A percentile compares a stretch with the other conserved stretches of the same genome.
Evolutionary conservation across 108 stramenopile genomes (phyloP).

Genomic region (Asterionellopsis glacialis): DNA sequence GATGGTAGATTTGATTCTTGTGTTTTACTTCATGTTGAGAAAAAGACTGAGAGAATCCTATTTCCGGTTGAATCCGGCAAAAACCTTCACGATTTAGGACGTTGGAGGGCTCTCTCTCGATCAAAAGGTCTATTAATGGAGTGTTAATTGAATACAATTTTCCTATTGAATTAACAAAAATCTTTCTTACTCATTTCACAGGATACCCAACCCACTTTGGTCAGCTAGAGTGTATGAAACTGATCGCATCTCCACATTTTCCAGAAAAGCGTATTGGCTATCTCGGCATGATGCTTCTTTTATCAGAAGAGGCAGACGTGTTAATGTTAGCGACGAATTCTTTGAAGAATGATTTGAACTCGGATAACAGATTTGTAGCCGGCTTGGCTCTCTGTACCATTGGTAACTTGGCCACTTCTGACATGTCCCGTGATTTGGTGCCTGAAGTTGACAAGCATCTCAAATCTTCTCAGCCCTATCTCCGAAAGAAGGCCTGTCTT

Average conservation of each 20-base stretch:
- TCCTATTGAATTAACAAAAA: too few relatives aligned
- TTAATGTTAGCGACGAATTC: conserved; percentile 96
- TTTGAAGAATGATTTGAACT: conserved; percentile 88
- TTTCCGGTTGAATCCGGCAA: neutral
- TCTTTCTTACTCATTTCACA: conserved; percentile 7
- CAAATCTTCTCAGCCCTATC: conserved; percentile 71
- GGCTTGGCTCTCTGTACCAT: conserved; percentile 96
- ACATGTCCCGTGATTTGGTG: conserved; percentile 93
- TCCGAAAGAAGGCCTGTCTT: conserved; percentile 97
- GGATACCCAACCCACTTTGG: conserved; percentile 99
- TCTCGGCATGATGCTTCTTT: conserved; percentile 93
- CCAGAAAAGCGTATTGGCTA: conserved; percentile 98
- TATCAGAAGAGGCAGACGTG: conserved; percentile 97
- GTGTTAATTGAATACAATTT: too few relatives aligned
- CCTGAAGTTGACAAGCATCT: conserved; percentile 96
- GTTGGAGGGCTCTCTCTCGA: too few relatives aligned
- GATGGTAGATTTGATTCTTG: neutral
- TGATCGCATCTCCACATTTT: conserved; percentile 96
- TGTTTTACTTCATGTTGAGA: neutral
- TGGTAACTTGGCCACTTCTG: conserved; percentile 94
- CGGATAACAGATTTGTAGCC: conserved; percentile 82
- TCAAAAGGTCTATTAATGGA: too few relatives aligned
- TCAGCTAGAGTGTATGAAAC: conserved; percentile 98
- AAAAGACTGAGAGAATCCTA: conserved; percentile 1
- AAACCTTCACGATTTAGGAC: too few relatives aligned